Evolutionary conservation across 345 rosid species (phyloP).

Genomic region (Boechera retrofracta): DNA sequence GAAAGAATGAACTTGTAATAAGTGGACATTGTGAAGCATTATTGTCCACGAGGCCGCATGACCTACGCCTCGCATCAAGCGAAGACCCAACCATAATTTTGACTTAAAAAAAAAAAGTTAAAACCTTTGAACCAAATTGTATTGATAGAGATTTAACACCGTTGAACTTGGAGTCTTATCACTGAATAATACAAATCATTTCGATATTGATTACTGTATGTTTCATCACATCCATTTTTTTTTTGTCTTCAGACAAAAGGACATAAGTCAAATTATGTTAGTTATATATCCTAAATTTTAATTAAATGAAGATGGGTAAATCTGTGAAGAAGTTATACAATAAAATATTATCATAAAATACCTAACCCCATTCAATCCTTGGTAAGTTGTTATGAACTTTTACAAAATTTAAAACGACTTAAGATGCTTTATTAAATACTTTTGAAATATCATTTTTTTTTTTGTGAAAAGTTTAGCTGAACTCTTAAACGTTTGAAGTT

Average conservation of each 20-base stretch:
- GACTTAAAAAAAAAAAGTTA: slow-evolving; percentile 14
- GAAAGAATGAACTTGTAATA: slow-evolving; percentile 29
- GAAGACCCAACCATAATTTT: slow-evolving; percentile 37
- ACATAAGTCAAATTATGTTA: background rate
- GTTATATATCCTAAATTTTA: background rate
- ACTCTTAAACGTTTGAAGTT: background rate
- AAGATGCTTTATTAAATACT: background rate
- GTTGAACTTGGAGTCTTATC: slow-evolving; percentile 36
- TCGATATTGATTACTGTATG: background rate
- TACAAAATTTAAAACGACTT: background rate
- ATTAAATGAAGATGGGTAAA: background rate
- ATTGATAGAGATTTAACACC: slow-evolving; percentile 33
- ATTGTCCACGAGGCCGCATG: slow-evolving; percentile 50
- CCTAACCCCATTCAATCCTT: background rate
- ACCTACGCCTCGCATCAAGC: slow-evolving; percentile 52
- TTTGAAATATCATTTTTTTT: background rate
- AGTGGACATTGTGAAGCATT: slow-evolving; percentile 48
- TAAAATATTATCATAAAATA: background rate
- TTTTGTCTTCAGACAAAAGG: background rate
- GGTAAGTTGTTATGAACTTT: background rate
- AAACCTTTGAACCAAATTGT: background rate
- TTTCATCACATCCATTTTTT: background rate
- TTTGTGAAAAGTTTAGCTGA: background rate
- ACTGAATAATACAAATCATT: slow-evolving; percentile 13
- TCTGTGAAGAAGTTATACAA: background rate